These are phyloP conservation scores for Suhomyces ambrosiae DNA, from an alignment of 1,139 yeast genomes.

Conservation along the genomic window DNA sequence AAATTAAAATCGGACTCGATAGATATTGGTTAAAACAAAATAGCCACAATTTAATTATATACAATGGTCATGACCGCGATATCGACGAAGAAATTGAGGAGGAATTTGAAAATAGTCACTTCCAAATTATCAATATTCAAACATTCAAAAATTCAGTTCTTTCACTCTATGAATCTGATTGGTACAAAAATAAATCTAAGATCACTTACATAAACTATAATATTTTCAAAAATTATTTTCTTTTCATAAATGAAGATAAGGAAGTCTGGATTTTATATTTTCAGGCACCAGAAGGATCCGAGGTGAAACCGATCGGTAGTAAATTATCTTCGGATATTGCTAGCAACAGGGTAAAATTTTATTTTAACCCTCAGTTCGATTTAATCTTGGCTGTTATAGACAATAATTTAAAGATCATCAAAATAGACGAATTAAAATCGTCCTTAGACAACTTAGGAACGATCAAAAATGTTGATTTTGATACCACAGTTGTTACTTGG, in stretches of 20 bases:
- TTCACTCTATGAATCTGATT: constrained; percentile 30
- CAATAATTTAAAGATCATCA: constrained; percentile 17
- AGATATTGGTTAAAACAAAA: constrained; percentile 43
- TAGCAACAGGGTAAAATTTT: constrained; percentile 7
- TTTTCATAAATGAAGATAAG: constrained; percentile 30
- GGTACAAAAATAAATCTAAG: constrained; percentile 30
- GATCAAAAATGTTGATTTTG: constrained; percentile 12
- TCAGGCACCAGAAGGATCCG: constrained; percentile 10
- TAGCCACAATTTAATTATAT: constrained; percentile 41
- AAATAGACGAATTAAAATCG: constrained; percentile 12
- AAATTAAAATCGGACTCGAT: constrained; percentile 37
- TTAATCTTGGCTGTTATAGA: constrained; percentile 22
- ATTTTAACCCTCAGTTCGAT: constrained; percentile 31
- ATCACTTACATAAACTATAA: constrained; percentile 31
- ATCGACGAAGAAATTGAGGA: constrained; percentile 5
- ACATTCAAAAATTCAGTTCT: constrained; percentile 35
- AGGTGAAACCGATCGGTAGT: constrained; percentile 9
- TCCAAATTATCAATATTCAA: constrained; percentile 41
- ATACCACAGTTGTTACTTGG: constrained; percentile 25
- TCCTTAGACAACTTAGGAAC: constrained; percentile 18
- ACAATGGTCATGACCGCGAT: constrained; percentile 24
- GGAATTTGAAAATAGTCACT: constrained; percentile 13
- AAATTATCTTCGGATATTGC: constrained; percentile 3
- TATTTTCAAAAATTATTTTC: constrained; percentile 30
- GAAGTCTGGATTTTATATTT: constrained; percentile 36